Evolutionary conservation across 257 asterid genomes (phyloP).

Genomic region (Ajuga chamaepitys): DNA sequence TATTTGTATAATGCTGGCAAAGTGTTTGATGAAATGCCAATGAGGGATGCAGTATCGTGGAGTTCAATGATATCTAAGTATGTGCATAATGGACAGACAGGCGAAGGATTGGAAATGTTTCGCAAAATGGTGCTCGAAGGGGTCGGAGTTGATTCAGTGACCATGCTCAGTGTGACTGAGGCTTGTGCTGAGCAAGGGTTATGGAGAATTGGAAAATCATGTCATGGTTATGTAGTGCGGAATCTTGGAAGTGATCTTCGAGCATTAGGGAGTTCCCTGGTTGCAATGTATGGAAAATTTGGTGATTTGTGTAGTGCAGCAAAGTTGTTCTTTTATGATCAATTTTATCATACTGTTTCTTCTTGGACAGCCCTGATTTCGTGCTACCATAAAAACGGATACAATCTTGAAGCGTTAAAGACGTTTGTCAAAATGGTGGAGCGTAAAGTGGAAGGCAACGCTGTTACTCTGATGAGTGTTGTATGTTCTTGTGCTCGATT

Average conservation of each 20-base stretch:
- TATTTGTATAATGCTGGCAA: conserved; percentile 43
- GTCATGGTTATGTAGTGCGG: conserved; percentile 54
- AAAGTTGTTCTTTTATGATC: conserved; percentile 30
- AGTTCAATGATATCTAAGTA: conserved; percentile 55
- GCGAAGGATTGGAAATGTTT: conserved; percentile 52
- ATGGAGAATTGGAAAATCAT: conserved; percentile 43
- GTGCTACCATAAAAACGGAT: conserved; percentile 65
- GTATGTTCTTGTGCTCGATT: conserved; percentile 75
- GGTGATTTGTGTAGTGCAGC: conserved; percentile 58
- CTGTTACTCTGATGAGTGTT: conserved; percentile 63
- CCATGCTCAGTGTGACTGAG: conserved; percentile 64
- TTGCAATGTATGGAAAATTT: conserved; percentile 84
- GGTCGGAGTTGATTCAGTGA: conserved; percentile 57
- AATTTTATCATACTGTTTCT: conserved; percentile 30
- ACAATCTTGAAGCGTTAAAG: conserved; percentile 37
- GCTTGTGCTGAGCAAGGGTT: conserved; percentile 74
- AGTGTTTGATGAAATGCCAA: conserved; percentile 59
- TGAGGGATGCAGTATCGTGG: conserved; percentile 67
- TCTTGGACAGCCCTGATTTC: conserved; percentile 81
- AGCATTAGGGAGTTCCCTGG: conserved; percentile 56
- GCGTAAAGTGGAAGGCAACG: conserved; percentile 39
- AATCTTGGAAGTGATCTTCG: conserved; percentile 32
- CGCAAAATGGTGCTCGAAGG: conserved; percentile 46
- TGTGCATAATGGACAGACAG: conserved; percentile 36
- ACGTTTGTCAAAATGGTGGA: conserved; percentile 43